phyloP scores from a whole-genome alignment of 192 early-diverging fungal species.

The Coemansia sp. region DNA sequence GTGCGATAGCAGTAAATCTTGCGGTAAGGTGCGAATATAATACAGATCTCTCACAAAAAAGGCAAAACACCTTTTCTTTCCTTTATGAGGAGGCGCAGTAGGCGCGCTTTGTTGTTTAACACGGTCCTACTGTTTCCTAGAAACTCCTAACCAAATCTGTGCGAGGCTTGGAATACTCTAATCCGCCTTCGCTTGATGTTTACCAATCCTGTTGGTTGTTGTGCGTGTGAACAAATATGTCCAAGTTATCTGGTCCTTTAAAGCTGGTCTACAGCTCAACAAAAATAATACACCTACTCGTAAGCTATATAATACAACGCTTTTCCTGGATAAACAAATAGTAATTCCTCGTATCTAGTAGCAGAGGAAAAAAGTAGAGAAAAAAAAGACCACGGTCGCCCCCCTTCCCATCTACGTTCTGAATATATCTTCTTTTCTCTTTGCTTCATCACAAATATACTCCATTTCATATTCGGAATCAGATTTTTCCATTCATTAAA shows the following conservation, averaged over 20 bases:
- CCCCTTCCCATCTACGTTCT: too few species aligned
- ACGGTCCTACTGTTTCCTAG: background rate
- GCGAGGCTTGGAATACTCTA: background rate
- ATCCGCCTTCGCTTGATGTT: too few species aligned
- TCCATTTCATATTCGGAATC: too few species aligned
- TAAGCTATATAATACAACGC: background rate
- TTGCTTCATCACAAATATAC: background rate
- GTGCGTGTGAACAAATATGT: too few species aligned
- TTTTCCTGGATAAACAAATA: background rate
- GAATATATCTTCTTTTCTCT: background rate
- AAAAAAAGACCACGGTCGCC: background rate
- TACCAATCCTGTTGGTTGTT: too few species aligned
- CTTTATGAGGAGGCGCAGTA: background rate
- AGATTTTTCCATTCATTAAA: too few species aligned
- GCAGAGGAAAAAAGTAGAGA: background rate
- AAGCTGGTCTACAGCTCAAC: too few species aligned
- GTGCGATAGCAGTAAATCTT: background rate
- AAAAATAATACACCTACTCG: background rate
- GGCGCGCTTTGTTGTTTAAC: background rate
- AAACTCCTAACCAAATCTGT: background rate
- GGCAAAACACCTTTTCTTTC: background rate
- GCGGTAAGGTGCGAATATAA: background rate
- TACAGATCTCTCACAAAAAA: background rate
- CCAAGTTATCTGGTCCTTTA: too few species aligned
- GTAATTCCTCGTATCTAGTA: too few species aligned